These are phyloP conservation scores for Globisporangium solare DNA, from an alignment of 352 stramenopile genomes.

Conservation along the genomic window DNA sequence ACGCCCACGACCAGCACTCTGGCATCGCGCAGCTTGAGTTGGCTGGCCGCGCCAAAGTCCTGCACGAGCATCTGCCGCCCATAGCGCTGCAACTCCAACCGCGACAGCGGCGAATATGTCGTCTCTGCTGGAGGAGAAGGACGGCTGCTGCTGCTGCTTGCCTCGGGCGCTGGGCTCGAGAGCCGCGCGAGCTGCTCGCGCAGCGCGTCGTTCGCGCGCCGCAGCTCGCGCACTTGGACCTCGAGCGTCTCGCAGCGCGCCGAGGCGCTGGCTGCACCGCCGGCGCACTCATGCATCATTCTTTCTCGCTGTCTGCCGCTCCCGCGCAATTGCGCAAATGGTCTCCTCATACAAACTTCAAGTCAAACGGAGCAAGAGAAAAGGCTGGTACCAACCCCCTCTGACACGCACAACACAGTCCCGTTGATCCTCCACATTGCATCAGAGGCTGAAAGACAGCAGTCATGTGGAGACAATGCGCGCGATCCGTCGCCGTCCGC, in stretches of 20 bases:
- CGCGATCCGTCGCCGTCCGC: neutral
- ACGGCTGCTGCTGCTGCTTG: neutral
- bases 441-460: too few species aligned
- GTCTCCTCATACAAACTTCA: neutral
- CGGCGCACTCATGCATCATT: neutral
- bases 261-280: neutral
- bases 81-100: conserved; percentile 80
- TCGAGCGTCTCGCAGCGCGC: conserved; percentile 41
- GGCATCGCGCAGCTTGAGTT: conserved; percentile 74
- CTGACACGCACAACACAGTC: too few species aligned
- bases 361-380: neutral
- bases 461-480: conserved; percentile 4
- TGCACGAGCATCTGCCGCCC: conserved; percentile 93
- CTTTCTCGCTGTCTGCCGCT: too few species aligned
- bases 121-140: neutral
- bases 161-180: neutral
- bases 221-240: conserved; percentile 6
- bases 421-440: too few species aligned
- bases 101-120: conserved; percentile 41
- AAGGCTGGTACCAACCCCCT: neutral
- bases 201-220: conserved; percentile 15
- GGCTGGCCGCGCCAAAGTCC: conserved; percentile 87
- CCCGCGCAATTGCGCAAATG: conserved; percentile 2
- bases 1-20: conserved; percentile 91
- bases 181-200: conserved; percentile 12